A percentile compares a stretch with the other conserved stretches of the same genome.
These are phyloP conservation scores for Lactuca sativa DNA, from an alignment of 129 eudicot species.

Conservation along the genomic window DNA sequence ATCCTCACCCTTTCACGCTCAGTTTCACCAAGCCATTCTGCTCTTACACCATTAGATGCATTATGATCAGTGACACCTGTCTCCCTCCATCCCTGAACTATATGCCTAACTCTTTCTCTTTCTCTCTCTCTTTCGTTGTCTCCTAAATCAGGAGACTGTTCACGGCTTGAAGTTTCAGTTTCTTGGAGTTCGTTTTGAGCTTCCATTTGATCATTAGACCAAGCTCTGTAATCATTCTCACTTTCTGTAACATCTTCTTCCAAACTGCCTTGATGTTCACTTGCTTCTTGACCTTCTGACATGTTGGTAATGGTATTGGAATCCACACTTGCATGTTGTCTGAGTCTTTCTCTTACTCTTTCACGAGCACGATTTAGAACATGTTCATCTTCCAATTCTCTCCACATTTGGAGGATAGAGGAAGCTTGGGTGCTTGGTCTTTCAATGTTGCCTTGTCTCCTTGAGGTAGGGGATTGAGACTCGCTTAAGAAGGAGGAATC, in stretches of 20 bases:
- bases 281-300: constrained; percentile 57
- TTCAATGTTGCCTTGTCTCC: constrained; percentile 82
- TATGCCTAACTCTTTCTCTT: constrained; percentile 95
- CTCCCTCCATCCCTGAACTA: constrained; percentile 97
- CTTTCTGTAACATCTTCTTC: constrained; percentile 64
- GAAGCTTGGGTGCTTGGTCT: constrained; percentile 73
- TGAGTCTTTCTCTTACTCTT: constrained; percentile 72
- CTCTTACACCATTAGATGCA: constrained; percentile 64
- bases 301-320: constrained; percentile 24
- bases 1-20: constrained; percentile 96
- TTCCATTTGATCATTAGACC: constrained; percentile 65
- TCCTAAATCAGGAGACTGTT: constrained; percentile 85
- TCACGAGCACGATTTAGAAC: constrained; percentile 61
- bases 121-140: constrained; percentile 53
- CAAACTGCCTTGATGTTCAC: constrained; percentile 53
- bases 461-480: constrained; percentile 64
- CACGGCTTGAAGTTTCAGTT: constrained; percentile 62
- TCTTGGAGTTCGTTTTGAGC: constrained; percentile 47
- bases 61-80: constrained; percentile 58
- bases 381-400: constrained; percentile 95
- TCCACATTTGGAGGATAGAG: constrained; percentile 93
- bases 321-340: constrained; percentile 65
- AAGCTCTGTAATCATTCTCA: constrained; percentile 63
- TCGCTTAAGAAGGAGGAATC: constrained; percentile 81
- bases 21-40: constrained; percentile 92